Evolutionary conservation across 495 filamentous ascomycete species (phyloP).

Genomic region (Amphirosellinia nigrospora): DNA sequence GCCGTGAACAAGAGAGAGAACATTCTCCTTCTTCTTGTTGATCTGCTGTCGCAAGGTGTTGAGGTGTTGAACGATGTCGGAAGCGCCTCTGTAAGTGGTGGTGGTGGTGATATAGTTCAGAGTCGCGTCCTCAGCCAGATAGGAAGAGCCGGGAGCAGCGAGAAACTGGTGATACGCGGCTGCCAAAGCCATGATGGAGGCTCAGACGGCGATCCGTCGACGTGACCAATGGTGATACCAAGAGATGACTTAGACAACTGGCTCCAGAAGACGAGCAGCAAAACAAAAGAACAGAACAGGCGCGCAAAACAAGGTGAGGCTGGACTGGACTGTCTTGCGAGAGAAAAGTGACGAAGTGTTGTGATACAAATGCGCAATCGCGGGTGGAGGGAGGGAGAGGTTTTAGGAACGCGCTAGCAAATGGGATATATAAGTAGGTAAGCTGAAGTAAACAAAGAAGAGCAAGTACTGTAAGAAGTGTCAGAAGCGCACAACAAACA

Average conservation of each 20-base stretch:
- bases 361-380: conserved; percentile 11
- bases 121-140: conserved; percentile 72
- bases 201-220: conserved; percentile 8
- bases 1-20: conserved; percentile 75
- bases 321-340: not conserved
- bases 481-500: conserved; percentile 17
- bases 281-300: conserved; percentile 6
- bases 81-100: conserved; percentile 68
- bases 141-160: conserved; percentile 66
- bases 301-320: conserved; percentile 5
- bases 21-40: conserved; percentile 78
- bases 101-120: conserved; percentile 94
- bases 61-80: conserved; percentile 81
- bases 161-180: conserved; percentile 81
- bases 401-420: conserved; percentile 10
- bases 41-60: conserved; percentile 66
- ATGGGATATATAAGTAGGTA: not conserved
- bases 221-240: not conserved
- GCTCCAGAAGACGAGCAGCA: conserved; percentile 5
- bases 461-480: too few species aligned
- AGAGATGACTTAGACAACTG: not conserved
- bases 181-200: conserved; percentile 65
- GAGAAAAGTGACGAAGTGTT: not conserved
- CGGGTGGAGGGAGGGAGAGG: not conserved
- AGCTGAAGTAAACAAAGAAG: conserved; percentile 21